Conservation (phyloP, 805 yeast genomes). For the Metschnikowia lunata region DNA sequence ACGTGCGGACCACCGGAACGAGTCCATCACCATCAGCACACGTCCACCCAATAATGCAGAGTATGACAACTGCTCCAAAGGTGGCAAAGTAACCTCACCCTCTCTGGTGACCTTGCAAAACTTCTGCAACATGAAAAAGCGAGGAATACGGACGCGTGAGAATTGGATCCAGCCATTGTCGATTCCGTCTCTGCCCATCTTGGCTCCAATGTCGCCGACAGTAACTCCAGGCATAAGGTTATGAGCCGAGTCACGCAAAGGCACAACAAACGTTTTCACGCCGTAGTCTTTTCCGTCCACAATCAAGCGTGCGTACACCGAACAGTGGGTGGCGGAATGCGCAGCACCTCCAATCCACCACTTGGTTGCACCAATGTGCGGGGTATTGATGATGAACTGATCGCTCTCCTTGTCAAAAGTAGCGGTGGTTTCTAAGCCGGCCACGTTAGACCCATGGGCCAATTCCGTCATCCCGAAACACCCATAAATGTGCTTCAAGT, state of each 20-base stretch:
- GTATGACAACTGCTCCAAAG: conserved; percentile 20
- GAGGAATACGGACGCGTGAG: conserved; percentile 19
- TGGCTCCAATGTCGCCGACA: conserved; percentile 21
- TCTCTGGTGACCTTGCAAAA: conserved; percentile 17
- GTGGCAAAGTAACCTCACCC: conserved; percentile 18
- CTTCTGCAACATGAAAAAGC: conserved; percentile 21
- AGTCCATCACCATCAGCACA: conserved; percentile 20
- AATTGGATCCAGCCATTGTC: conserved; percentile 24
- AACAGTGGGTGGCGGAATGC: conserved; percentile 19
- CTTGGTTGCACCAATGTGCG: conserved; percentile 22
- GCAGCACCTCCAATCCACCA: conserved; percentile 25
- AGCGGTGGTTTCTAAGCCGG: conserved; percentile 22
- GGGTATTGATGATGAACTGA: conserved; percentile 20
- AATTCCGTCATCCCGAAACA: conserved; percentile 23
- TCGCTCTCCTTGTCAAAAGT: conserved; percentile 19
- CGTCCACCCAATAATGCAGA: conserved; percentile 20
- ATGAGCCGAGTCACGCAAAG: conserved; percentile 19
- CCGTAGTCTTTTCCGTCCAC: conserved; percentile 21
- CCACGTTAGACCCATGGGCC: conserved; percentile 21
- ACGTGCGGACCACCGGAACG: conserved; percentile 18
- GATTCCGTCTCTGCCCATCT: conserved; percentile 22
- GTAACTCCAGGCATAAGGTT: conserved; percentile 20
- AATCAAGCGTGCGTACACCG: conserved; percentile 18
- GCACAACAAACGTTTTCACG: conserved; percentile 21
- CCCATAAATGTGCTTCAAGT: conserved; percentile 17